These are phyloP conservation scores for Aureobasidium sp. DNA, from an alignment of 2,329 filamentous ascomycete species.

Conservation along the genomic window DNA sequence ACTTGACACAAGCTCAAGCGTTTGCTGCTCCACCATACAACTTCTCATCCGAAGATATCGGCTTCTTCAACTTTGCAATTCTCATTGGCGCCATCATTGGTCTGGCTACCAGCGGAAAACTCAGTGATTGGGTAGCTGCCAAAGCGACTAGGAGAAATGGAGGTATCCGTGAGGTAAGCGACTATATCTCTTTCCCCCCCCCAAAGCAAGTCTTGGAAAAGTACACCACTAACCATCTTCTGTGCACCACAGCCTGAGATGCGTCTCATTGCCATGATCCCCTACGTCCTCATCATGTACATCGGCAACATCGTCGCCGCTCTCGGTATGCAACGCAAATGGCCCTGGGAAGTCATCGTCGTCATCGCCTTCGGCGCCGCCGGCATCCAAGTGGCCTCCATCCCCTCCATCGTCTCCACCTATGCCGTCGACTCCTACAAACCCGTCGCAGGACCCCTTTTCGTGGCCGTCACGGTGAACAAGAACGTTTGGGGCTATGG, in stretches of 20 bases:
- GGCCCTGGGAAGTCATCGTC: slow-evolving; percentile 50
- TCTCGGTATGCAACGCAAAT: slow-evolving; percentile 28
- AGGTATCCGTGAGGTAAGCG: slow-evolving; percentile 42
- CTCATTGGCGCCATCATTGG: slow-evolving; percentile 48
- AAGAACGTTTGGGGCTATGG: slow-evolving; percentile 59
- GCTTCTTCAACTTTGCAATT: slow-evolving; percentile 52
- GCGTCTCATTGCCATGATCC: slow-evolving; percentile 36
- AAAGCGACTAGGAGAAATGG: slow-evolving; percentile 44
- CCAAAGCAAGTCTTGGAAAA: too few relatives aligned
- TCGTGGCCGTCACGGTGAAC: slow-evolving; percentile 55
- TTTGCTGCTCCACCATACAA: slow-evolving; percentile 50
- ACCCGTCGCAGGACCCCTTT: slow-evolving; percentile 51
- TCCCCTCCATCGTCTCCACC: slow-evolving; percentile 51
- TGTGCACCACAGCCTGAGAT: slow-evolving; percentile 16
- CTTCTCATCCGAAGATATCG: slow-evolving; percentile 41
- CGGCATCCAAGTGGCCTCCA: slow-evolving; percentile 51
- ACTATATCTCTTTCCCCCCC: neutral
- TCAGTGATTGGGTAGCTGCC: slow-evolving; percentile 51
- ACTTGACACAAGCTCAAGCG: slow-evolving; percentile 50
- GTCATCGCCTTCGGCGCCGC: slow-evolving; percentile 50
- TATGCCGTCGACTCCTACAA: slow-evolving; percentile 60
- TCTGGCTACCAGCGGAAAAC: slow-evolving; percentile 45
- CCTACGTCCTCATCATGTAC: slow-evolving; percentile 47
- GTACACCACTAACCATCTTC: neutral
- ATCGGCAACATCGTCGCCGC: slow-evolving; percentile 50